Evolutionary conservation across 2,329 filamentous ascomycete species (phyloP), one percentile per base, ranked within the genome.

Genomic region (Fusarium palustre): DNA sequence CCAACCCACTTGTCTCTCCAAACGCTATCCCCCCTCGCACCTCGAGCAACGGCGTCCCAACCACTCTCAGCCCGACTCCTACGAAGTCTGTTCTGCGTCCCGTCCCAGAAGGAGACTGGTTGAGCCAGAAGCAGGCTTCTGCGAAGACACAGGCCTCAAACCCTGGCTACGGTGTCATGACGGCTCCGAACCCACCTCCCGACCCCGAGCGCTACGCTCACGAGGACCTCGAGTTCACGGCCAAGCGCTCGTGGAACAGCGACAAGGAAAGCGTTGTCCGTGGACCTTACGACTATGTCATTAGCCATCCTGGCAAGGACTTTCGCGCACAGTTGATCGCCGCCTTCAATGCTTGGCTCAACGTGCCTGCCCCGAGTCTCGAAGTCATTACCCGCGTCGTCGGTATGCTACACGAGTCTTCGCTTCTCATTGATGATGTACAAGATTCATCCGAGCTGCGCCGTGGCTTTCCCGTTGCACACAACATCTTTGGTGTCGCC

Each of bases 351-450:
- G 85, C 86, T 53, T 94, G 91, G 90, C 83, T 97, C 18, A 85
- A 91, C 58, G 92, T 97, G 22, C 92, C 93, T 0, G 78, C 85
- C 11, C 85, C 88, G 62, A 89, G 88, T 70, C 84, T 97, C 59
- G 86, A 87, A 42, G 84, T 94, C 64, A 95, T 97, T 74, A 94
- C 91, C 30, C 88, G 88, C 64, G 92, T 94, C 6, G 88, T 97
- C 13, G 91, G 90, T 72, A 95, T 95, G 92, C 85, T 97, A 47
- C 93, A 97, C 80, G 95, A 93, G 39, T 90, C 93, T 5, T 94
- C 92, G 5, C 83, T 97, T 57, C 87, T 97, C 25, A 88, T 97
- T 59, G 93, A 97, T 80, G 94, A 97, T 78, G 93, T 97, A 9
- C 92, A 97, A 81, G 93, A 97, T 80, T 89, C 87, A 42, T 94